Percentiles rank a stretch among this genome's conserved stretches.
Conservation (phyloP, 2,329 filamentous ascomycete genomes). For the Furcasterigmium furcatum region DNA sequence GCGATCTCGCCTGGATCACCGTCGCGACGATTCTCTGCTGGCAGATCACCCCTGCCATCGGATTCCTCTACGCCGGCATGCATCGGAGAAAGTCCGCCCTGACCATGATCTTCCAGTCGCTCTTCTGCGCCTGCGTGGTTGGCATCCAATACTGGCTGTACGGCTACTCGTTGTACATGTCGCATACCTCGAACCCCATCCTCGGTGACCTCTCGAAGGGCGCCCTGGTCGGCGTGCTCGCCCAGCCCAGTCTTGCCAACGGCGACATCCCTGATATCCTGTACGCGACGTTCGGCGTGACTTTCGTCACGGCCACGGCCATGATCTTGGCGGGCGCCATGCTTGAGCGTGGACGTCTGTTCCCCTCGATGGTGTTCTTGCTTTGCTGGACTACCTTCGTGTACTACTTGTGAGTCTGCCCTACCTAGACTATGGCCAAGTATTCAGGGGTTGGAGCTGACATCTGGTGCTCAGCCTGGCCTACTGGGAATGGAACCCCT, state of each 20-base stretch:
- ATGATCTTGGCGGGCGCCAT: slow-evolving; percentile 36
- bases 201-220: slow-evolving; percentile 30
- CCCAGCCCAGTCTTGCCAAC: slow-evolving; percentile 31
- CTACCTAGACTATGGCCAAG: too few relatives aligned
- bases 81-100: slow-evolving; percentile 32
- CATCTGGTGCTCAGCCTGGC: slow-evolving; percentile 37
- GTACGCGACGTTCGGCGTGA: slow-evolving; percentile 32
- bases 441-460: too few relatives aligned
- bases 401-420: slow-evolving; percentile 40
- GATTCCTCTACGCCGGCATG: slow-evolving; percentile 35
- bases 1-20: slow-evolving; percentile 40
- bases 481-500: slow-evolving; percentile 66
- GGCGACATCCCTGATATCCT: slow-evolving; percentile 31
- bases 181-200: slow-evolving; percentile 28
- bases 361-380: slow-evolving; percentile 56
- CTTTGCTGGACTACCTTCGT: slow-evolving; percentile 64
- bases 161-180: slow-evolving; percentile 38
- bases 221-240: slow-evolving; percentile 30
- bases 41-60: slow-evolving; percentile 35
- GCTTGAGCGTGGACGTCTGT: slow-evolving; percentile 29
- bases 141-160: slow-evolving; percentile 46
- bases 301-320: slow-evolving; percentile 32
- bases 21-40: slow-evolving; percentile 31
- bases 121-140: slow-evolving; percentile 40
- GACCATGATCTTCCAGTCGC: slow-evolving; percentile 43